phyloP scores from a whole-genome alignment of 139 green algal species.

The Zygnema circumcarinatum region DNA sequence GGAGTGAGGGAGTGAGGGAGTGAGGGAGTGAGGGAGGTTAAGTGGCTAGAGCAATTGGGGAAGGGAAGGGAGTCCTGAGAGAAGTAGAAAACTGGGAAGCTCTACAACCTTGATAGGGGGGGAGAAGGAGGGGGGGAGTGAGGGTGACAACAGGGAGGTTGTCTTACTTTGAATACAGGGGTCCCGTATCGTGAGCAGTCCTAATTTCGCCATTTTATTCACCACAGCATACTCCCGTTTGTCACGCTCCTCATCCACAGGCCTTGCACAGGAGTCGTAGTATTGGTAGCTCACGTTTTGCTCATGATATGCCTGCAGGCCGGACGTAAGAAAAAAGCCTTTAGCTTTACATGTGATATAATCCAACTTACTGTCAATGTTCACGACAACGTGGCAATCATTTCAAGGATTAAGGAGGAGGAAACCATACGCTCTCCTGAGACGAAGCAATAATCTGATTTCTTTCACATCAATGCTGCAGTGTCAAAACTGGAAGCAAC shows the following conservation, averaged over 20 bases:
- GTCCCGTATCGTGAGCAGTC: constrained; percentile 12
- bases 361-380: too few relatives aligned
- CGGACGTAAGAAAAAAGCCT: too few relatives aligned
- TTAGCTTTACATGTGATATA: too few relatives aligned
- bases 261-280: constrained; percentile 53
- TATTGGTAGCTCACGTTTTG: constrained; percentile 57
- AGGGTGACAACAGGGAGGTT: too few relatives aligned
- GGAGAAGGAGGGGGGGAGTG: too few relatives aligned
- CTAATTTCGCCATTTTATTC: constrained; percentile 8
- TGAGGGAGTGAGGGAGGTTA: background rate
- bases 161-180: constrained; percentile 30
- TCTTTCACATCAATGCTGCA: too few relatives aligned
- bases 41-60: background rate
- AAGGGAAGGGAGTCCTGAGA: background rate
- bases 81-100: background rate
- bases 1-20: background rate
- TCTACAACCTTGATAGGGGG: background rate
- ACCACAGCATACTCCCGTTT: constrained; percentile 33
- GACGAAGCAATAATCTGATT: too few relatives aligned
- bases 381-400: too few relatives aligned
- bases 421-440: too few relatives aligned
- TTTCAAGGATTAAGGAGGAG: too few relatives aligned
- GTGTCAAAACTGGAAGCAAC: too few relatives aligned
- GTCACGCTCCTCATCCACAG: constrained; percentile 40
- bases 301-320: constrained; percentile 15